phyloP scores from a whole-genome alignment of 2,329 filamentous ascomycete genomes.

The Monosporascus sp. region DNA sequence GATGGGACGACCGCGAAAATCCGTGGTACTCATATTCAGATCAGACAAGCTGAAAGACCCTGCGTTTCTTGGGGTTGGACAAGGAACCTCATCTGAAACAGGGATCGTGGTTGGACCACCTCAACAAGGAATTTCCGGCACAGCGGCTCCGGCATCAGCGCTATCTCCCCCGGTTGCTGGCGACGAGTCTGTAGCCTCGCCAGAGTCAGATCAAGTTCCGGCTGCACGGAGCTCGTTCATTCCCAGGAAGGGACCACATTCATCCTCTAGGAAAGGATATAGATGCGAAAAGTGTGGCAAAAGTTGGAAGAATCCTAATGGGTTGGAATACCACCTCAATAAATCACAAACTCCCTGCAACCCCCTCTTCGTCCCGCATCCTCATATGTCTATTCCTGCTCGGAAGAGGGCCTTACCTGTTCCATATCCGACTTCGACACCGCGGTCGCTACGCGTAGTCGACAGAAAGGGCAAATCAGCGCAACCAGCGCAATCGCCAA shows the following conservation, averaged over 20 bases:
- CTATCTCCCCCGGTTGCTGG: background rate
- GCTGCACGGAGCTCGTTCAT: constrained; percentile 9
- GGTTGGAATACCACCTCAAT: constrained; percentile 52
- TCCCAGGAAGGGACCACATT: constrained; percentile 6
- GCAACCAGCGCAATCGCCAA: background rate
- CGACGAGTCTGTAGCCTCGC: constrained; percentile 4
- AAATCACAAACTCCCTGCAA: constrained; percentile 52
- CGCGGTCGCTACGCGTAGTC: background rate
- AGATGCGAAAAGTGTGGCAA: constrained; percentile 48
- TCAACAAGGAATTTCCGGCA: background rate
- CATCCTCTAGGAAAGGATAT: constrained; percentile 26
- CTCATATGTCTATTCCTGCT: constrained; percentile 3
- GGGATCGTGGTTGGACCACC: background rate
- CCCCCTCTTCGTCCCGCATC: constrained; percentile 32
- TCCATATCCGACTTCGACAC: background rate
- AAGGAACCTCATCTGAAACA: background rate
- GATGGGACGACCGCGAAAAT: constrained; percentile 23
- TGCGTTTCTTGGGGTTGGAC: constrained; percentile 8
- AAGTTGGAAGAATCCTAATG: constrained; percentile 53
- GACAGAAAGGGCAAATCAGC: background rate
- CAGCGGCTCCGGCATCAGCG: background rate
- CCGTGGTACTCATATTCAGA: constrained; percentile 24
- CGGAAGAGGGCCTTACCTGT: constrained; percentile 13
- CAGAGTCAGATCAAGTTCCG: constrained; percentile 5
- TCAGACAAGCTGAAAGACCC: constrained; percentile 20